Evolutionary conservation across 2,329 filamentous ascomycete genomes (phyloP), one percentile per base, ranked within the genome.

Genomic region (Penicillium brevicompactum): DNA sequence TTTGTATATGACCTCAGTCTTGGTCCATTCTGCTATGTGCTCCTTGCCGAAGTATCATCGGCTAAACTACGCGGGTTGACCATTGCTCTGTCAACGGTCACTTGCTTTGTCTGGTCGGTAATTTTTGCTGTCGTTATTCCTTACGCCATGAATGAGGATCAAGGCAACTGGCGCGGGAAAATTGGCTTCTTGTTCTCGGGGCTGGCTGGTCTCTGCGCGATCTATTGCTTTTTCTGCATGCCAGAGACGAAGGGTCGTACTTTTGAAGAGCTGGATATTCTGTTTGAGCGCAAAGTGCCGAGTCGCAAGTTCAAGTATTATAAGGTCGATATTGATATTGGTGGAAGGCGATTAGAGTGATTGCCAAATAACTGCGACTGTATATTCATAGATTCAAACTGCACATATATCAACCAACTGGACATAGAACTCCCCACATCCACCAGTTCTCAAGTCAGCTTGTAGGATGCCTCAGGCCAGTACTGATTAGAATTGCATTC

Each of bases 1-100:
- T 80, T 84, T 45, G 73, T 80, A 3, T 84, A 84, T 64, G 79
- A 80, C 66, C 74, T 79, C 53, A 78, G 78, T 5, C 76, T 84
- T 7, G 82, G 82, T 0, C 82, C 81, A 0, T 75, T 83, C 13
- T 81, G 78, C n/a, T 84, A 81, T 66, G 76, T 76, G 1, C 64
- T 84, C 10, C 67, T 82, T 24, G 77, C 80, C 0, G 82, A 84
- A 61, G 72, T 83, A 4, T 80, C 79, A 0, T 81, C 79, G 1
- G 80, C 79, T 1, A 73, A 80, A 11, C 74, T 84, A 45, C 79
- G 81, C 45, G 74, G 78, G n/a, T 79, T 82, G 67, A 82, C 80
- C 0, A 80, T 83, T 18, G 66, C 58, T 1, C 42, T 70, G 8
- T 64, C 68, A 1, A 65, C 60, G 3, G 60, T 66, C 9, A 57